Percentiles rank a stretch among this genome's conserved stretches.
Evolutionary conservation across 768 basidiomycete species (phyloP).

Genomic region (Podaxis mareebaensis): DNA sequence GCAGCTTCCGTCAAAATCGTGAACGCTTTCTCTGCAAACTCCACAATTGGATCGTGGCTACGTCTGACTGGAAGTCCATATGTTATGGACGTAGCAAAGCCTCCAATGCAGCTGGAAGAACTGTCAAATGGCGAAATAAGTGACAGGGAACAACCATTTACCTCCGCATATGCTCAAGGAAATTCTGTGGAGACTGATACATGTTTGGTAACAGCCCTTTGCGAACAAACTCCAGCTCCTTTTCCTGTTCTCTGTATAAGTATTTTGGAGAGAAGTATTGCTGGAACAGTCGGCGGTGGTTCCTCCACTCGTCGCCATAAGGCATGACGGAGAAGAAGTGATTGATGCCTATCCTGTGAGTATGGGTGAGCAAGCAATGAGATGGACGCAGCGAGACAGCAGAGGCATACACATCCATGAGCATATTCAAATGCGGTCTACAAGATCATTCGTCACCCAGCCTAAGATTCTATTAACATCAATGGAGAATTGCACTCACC

Average conservation of each 20-base stretch:
- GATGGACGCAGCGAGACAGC: background rate
- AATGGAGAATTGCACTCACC: background rate
- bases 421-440: constrained; percentile 11
- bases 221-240: constrained; percentile 6
- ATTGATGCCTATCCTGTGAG: constrained; percentile 10
- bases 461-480: background rate
- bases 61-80: constrained; percentile 14
- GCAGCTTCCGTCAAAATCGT: background rate
- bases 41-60: constrained; percentile 9
- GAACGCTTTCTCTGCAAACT: constrained; percentile 9
- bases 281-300: constrained; percentile 18
- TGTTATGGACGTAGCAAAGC: constrained; percentile 13
- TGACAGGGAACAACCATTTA: background rate
- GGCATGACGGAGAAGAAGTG: constrained; percentile 15
- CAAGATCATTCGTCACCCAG: background rate
- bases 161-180: constrained; percentile 12
- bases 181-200: constrained; percentile 4
- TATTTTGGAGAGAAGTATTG: constrained; percentile 15
- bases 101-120: constrained; percentile 12
- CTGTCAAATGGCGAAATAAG: background rate
- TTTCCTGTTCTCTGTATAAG: constrained; percentile 9
- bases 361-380: background rate
- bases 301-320: constrained; percentile 18
- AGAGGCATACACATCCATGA: constrained; percentile 10
- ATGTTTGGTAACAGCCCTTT: constrained; percentile 15